Conservation (phyloP, 2,329 filamentous ascomycete species). For the Trichoderma sp. region DNA sequence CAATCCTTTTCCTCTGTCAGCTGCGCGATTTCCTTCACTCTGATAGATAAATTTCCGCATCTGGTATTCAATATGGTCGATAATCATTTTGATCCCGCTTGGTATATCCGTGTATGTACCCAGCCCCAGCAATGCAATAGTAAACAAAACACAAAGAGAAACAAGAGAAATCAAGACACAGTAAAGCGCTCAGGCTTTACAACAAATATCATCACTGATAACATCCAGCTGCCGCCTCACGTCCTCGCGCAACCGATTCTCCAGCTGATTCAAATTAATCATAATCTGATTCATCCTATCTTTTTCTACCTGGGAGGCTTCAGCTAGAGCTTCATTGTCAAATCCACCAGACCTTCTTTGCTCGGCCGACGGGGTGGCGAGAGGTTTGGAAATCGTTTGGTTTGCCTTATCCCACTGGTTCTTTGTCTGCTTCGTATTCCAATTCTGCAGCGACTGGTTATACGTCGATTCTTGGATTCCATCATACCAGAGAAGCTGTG, state of each 20-base stretch:
- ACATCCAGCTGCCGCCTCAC: conserved; percentile 1
- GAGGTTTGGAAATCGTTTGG: neutral
- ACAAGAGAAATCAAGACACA: neutral
- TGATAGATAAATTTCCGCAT: no score
- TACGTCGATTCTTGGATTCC: neutral
- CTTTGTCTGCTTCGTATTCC: neutral
- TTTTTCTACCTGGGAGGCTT: neutral
- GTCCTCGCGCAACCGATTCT: neutral
- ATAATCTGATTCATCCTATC: neutral
- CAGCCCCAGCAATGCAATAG: neutral
- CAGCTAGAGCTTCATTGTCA: neutral
- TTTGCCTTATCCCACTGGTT: neutral
- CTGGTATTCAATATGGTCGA: neutral
- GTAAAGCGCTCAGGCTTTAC: neutral
- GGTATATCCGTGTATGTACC: neutral
- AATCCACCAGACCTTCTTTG: neutral
- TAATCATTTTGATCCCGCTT: neutral
- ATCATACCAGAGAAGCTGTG: neutral
- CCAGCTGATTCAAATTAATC: neutral
- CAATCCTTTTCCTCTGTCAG: neutral
- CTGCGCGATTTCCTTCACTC: neutral
- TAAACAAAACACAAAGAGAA: neutral
- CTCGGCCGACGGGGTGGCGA: neutral
- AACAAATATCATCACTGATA: neutral
- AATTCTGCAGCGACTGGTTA: neutral